A percentile compares a stretch with the other conserved stretches of the same genome.
Evolutionary conservation across 768 basidiomycete species (phyloP).

Genomic region (Leccinum disarticulatum): DNA sequence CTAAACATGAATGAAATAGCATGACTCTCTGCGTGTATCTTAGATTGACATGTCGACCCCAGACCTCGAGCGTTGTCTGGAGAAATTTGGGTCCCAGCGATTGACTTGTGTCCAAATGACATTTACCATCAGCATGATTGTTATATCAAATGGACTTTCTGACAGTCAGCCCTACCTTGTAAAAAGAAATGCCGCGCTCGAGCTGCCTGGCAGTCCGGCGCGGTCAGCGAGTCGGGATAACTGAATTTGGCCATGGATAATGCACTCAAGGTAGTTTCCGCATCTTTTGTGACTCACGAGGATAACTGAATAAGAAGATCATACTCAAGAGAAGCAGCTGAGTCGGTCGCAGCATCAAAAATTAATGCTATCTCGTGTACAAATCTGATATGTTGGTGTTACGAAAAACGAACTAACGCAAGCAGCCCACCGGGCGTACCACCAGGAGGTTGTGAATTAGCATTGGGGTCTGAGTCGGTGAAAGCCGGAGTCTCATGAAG

Average conservation of each 20-base stretch:
- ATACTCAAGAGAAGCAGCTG: no score
- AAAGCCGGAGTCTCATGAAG: background rate
- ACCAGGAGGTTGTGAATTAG: no score
- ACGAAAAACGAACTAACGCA: background rate
- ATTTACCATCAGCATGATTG: background rate
- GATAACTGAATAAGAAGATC: no score
- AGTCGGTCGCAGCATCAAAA: background rate
- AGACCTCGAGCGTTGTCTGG: background rate
- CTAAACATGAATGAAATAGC: background rate
- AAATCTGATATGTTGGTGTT: background rate
- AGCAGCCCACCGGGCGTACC: background rate
- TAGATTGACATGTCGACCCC: background rate
- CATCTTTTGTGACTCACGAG: no score
- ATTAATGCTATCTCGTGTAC: background rate
- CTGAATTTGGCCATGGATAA: no score
- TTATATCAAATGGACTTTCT: background rate
- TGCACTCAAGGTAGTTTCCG: no score
- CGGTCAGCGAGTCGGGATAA: no score
- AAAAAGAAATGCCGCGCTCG: background rate
- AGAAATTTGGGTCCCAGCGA: background rate
- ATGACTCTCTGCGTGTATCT: background rate
- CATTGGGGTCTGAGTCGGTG: background rate
- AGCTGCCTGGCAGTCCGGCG: no score
- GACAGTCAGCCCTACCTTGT: background rate
- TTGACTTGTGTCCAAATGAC: background rate